Evolutionary conservation across 2,329 filamentous ascomycete genomes (phyloP).

Genomic region (Microcera coccophila): DNA sequence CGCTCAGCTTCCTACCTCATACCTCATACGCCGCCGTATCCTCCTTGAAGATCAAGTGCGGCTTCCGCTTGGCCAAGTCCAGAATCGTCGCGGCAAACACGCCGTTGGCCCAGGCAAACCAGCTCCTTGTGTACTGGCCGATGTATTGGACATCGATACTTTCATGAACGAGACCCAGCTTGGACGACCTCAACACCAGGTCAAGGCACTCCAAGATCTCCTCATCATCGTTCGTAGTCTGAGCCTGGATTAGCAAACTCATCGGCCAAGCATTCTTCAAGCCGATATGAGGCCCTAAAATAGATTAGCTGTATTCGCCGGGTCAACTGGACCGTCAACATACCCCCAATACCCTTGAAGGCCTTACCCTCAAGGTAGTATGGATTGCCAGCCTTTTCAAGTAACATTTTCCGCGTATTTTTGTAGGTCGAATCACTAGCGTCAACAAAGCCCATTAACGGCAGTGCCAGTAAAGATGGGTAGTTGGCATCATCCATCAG

Average conservation of each 20-base stretch:
- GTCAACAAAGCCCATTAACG: constrained; percentile 71
- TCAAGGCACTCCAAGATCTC: constrained; percentile 75
- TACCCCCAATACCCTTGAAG: constrained; percentile 86
- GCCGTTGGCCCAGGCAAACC: constrained; percentile 98
- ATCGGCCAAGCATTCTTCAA: constrained; percentile 95
- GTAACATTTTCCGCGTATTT: constrained; percentile 77
- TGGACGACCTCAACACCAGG: constrained; percentile 70
- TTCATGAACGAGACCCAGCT: constrained; percentile 83
- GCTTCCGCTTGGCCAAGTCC: constrained; percentile 83
- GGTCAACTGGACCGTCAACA: constrained; percentile 17
- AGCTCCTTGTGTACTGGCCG: constrained; percentile 74
- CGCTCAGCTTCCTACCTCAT: too few species aligned
- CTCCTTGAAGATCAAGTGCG: constrained; percentile 75
- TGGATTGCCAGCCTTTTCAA: constrained; percentile 74
- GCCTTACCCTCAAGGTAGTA: constrained; percentile 76
- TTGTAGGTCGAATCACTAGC: constrained; percentile 67
- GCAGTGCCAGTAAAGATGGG: constrained; percentile 73
- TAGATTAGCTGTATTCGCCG: constrained; percentile 8
- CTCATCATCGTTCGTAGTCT: constrained; percentile 76
- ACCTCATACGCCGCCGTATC: constrained; percentile 57
- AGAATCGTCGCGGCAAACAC: constrained; percentile 92
- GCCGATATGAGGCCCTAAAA: constrained; percentile 63
- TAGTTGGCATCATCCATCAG: constrained; percentile 90
- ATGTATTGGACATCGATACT: constrained; percentile 75
- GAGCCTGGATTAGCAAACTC: constrained; percentile 85